phyloP scores from a whole-genome alignment of 2,329 filamentous ascomycete genomes.

The Colletotrichum navitas region DNA sequence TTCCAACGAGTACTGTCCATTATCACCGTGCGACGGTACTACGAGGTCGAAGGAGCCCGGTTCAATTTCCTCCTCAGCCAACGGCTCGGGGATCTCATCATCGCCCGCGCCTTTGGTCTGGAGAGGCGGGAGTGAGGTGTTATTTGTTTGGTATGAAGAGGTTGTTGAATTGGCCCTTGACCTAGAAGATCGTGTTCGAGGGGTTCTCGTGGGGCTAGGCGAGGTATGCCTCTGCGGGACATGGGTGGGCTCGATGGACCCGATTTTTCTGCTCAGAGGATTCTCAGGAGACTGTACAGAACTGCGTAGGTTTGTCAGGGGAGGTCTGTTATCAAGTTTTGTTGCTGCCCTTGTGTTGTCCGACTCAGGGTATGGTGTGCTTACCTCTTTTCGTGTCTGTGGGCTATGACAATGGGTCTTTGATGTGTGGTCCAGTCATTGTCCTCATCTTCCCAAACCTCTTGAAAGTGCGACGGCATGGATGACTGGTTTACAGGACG shows the following conservation, averaged over 20 bases:
- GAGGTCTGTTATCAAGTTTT: background rate
- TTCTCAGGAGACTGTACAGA: constrained; percentile 13
- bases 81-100: constrained; percentile 52
- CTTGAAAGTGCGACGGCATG: constrained; percentile 29
- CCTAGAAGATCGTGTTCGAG: constrained; percentile 46
- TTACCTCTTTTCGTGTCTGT: constrained; percentile 27
- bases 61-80: constrained; percentile 53
- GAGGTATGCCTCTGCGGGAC: constrained; percentile 44
- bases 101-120: constrained; percentile 45
- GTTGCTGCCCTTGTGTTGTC: background rate
- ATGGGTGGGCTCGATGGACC: constrained; percentile 41
- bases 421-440: constrained; percentile 31
- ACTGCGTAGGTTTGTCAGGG: constrained; percentile 5
- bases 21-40: constrained; percentile 43
- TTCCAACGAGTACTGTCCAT: constrained; percentile 66
- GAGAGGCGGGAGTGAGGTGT: constrained; percentile 42
- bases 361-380: background rate
- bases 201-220: constrained; percentile 47
- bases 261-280: constrained; percentile 22
- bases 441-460: constrained; percentile 38
- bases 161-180: constrained; percentile 48
- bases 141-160: constrained; percentile 48
- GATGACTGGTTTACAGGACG: constrained; percentile 23
- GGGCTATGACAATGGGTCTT: constrained; percentile 13
- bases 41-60: constrained; percentile 55